Conservation (phyloP, 2,329 filamentous ascomycete species). For the Monilinia fructigena region DNA sequence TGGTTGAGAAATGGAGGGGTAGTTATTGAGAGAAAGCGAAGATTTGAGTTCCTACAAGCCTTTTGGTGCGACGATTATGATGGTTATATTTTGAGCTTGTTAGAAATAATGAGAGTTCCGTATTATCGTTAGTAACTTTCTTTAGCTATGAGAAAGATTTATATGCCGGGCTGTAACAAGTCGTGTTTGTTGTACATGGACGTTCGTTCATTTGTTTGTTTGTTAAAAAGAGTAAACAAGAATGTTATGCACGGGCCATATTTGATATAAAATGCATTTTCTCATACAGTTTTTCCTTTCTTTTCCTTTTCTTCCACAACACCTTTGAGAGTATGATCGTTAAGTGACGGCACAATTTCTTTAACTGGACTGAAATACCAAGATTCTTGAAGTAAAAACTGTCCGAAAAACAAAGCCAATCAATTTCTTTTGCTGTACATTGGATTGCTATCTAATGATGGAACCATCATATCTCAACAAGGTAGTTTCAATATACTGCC, state of each 20-base stretch:
- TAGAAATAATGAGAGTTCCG: background rate
- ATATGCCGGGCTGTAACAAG: background rate
- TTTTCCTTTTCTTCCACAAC: background rate
- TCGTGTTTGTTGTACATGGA: background rate
- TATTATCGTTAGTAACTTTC: background rate
- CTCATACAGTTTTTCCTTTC: background rate
- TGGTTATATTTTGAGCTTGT: background rate
- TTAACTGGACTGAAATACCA: no score
- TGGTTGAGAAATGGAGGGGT: conserved; percentile 5
- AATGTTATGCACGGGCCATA: conserved; percentile 1
- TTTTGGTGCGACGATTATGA: background rate
- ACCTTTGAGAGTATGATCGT: background rate
- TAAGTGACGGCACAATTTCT: background rate
- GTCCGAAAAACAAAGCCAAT: no score
- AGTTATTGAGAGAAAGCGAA: background rate
- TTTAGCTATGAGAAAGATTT: background rate
- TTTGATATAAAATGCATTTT: background rate
- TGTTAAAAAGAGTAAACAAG: background rate
- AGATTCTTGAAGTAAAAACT: background rate
- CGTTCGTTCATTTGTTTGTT: background rate
- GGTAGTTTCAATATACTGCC: conserved; percentile 5
- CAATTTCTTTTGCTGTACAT: background rate
- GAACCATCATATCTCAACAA: background rate
- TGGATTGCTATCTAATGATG: background rate
- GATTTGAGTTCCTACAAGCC: background rate